Conservation (phyloP, 2,329 filamentous ascomycete genomes). For the Thyridium curvatum region DNA sequence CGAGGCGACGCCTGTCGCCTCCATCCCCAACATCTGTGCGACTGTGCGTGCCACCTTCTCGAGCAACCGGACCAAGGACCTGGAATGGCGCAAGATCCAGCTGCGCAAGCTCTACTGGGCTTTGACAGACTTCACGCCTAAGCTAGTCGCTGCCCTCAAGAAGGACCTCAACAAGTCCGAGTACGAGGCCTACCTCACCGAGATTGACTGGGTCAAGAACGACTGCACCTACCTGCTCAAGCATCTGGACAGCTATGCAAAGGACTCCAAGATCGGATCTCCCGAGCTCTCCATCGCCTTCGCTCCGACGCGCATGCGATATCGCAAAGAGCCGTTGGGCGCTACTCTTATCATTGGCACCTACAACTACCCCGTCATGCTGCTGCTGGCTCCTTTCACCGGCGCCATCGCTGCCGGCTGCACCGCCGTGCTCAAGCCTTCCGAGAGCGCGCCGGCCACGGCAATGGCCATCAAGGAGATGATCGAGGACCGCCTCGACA, state of each 20-base stretch:
- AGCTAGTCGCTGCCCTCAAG: constrained; percentile 68
- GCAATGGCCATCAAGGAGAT: constrained; percentile 78
- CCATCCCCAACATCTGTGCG: constrained; percentile 56
- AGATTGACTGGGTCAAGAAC: constrained; percentile 72
- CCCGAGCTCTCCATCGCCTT: constrained; percentile 63
- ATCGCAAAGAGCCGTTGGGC: constrained; percentile 84
- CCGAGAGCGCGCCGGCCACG: constrained; percentile 69
- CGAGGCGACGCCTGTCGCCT: constrained; percentile 56
- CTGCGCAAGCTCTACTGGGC: constrained; percentile 95
- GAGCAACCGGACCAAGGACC: constrained; percentile 72
- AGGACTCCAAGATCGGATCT: constrained; percentile 64
- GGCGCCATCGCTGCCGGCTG: constrained; percentile 92
- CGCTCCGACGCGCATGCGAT: constrained; percentile 63
- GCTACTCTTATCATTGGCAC: constrained; percentile 79
- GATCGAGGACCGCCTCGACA: constrained; percentile 69
- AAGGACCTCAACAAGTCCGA: constrained; percentile 72
- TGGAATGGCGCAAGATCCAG: constrained; percentile 78
- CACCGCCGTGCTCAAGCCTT: constrained; percentile 85
- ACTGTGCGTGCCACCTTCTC: constrained; percentile 64
- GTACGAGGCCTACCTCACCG: constrained; percentile 68
- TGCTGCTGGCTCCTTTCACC: constrained; percentile 71
- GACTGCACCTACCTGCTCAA: constrained; percentile 75
- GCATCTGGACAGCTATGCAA: constrained; percentile 74
- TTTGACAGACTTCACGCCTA: constrained; percentile 68
- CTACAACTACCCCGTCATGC: constrained; percentile 89